These are phyloP conservation scores for Sporothrix euskadiensis DNA, from an alignment of 2,329 filamentous ascomycete species.

Conservation along the genomic window DNA sequence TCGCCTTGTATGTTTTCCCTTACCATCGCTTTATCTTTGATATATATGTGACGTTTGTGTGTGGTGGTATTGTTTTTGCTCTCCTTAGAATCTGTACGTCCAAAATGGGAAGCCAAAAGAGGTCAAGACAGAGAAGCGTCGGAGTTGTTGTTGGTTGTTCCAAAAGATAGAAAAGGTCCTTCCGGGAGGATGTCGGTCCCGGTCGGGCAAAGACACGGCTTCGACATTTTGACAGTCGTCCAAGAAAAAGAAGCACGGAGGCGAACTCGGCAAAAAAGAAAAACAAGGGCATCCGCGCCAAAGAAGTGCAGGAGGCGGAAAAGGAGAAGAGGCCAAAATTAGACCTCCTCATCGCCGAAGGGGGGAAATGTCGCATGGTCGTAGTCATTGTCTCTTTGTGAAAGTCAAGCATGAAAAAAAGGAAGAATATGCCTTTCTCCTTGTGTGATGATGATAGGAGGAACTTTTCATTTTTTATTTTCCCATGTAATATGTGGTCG, in stretches of 20 bases:
- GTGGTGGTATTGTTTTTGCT: not conserved
- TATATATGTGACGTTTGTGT: not conserved
- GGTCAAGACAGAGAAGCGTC: not conserved
- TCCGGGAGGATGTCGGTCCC: not conserved
- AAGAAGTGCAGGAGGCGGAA: not conserved
- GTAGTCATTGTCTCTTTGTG: slow-evolving; percentile 25
- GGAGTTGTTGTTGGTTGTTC: not conserved
- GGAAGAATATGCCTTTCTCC: not conserved
- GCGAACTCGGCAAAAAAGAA: not conserved
- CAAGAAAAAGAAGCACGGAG: not conserved
- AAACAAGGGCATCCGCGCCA: not conserved
- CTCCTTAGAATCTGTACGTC: not conserved
- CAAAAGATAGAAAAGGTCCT: not conserved
- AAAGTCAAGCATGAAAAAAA: slow-evolving; percentile 19
- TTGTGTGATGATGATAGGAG: slow-evolving; percentile 5
- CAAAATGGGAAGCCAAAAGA: not conserved
- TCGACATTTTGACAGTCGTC: not conserved
- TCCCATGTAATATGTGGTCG: slow-evolving; percentile 22
- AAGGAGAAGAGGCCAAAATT: not conserved
- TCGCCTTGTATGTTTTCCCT: not conserved
- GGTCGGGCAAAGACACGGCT: not conserved
- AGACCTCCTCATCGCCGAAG: not conserved
- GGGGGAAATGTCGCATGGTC: slow-evolving; percentile 15
- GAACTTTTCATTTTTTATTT: slow-evolving; percentile 18
- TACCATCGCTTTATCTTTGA: not conserved